phyloP scores from a whole-genome alignment of 768 basidiomycete genomes.

The Rhodotorula paludigena region DNA sequence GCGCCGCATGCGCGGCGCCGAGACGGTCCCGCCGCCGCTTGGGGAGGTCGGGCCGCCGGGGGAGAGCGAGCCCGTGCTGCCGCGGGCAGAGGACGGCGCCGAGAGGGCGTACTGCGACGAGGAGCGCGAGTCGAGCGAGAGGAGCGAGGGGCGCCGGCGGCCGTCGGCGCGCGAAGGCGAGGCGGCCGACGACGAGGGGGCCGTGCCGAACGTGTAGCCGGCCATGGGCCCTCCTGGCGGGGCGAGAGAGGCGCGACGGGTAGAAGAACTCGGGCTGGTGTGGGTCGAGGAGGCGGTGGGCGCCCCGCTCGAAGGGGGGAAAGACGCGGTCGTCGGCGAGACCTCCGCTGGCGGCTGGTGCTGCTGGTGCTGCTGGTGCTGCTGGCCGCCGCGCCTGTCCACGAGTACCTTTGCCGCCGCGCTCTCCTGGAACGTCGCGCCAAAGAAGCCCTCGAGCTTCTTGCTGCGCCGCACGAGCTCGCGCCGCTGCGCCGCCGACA shows the following conservation, averaged over 20 bases:
- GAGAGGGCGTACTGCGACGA: background rate
- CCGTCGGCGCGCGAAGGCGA: background rate
- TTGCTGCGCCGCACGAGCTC: constrained; percentile 27
- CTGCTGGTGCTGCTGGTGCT: background rate
- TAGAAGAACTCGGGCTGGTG: background rate
- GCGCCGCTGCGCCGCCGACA: constrained; percentile 15
- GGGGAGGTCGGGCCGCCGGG: background rate
- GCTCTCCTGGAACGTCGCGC: constrained; percentile 14
- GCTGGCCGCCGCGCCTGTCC: too few relatives aligned
- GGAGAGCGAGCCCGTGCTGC: background rate
- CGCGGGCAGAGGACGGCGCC: too few relatives aligned
- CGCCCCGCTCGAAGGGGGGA: background rate
- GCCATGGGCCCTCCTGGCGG: background rate
- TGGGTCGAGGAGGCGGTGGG: background rate
- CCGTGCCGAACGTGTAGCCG: background rate
- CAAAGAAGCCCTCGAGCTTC: constrained; percentile 35
- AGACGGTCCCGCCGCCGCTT: too few relatives aligned
- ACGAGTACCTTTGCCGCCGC: constrained; percentile 3
- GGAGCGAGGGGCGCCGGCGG: constrained; percentile 5
- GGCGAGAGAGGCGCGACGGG: background rate
- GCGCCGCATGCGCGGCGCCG: constrained; percentile 7
- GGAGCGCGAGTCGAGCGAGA: background rate
- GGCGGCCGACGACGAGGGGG: background rate
- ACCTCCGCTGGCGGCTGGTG: background rate
- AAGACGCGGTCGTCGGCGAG: constrained; percentile 5